Percentiles rank a stretch among this genome's conserved stretches.
These are phyloP conservation scores for Neopestalotiopsis clavispora DNA, from an alignment of 2,329 filamentous ascomycete species.

Conservation along the genomic window DNA sequence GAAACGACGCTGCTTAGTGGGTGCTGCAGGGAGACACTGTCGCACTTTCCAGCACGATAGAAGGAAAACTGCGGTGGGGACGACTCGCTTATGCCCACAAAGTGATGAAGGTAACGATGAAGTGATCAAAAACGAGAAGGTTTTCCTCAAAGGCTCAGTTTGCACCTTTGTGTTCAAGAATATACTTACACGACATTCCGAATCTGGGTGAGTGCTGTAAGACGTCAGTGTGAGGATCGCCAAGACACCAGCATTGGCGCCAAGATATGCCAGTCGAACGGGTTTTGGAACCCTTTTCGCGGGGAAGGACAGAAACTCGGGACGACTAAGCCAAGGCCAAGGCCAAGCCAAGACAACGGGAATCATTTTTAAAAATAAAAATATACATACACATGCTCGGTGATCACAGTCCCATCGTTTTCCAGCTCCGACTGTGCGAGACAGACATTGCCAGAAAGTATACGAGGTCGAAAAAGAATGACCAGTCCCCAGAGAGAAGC, in stretches of 20 bases:
- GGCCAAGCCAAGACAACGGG: slow-evolving; percentile 9
- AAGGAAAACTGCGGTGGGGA: too few species aligned
- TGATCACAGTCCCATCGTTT: slow-evolving; percentile 17
- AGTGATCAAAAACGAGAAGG: slow-evolving; percentile 16
- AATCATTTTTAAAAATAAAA: not conserved
- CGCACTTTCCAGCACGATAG: slow-evolving; percentile 5
- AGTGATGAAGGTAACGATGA: too few species aligned
- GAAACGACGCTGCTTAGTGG: not conserved
- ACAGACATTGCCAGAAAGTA: slow-evolving; percentile 15
- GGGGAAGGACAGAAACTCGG: slow-evolving; percentile 12
- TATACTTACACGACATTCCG: slow-evolving; percentile 40
- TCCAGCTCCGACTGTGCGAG: slow-evolving; percentile 9
- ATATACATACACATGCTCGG: slow-evolving; percentile 22
- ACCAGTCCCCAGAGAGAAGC: not conserved
- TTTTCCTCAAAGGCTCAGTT: slow-evolving; percentile 17
- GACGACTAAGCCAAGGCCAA: slow-evolving; percentile 11
- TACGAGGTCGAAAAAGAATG: slow-evolving; percentile 2
- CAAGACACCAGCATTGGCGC: slow-evolving; percentile 38
- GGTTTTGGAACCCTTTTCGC: slow-evolving; percentile 12
- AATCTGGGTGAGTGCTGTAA: slow-evolving; percentile 39
- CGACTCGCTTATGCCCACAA: too few species aligned
- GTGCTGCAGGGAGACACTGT: slow-evolving; percentile 18
- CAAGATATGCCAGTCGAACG: slow-evolving; percentile 29
- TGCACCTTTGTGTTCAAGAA: slow-evolving; percentile 3
- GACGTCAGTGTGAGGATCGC: slow-evolving; percentile 35